These are phyloP conservation scores for Pythium dissimile DNA, from an alignment of 352 stramenopile genomes.

Conservation along the genomic window DNA sequence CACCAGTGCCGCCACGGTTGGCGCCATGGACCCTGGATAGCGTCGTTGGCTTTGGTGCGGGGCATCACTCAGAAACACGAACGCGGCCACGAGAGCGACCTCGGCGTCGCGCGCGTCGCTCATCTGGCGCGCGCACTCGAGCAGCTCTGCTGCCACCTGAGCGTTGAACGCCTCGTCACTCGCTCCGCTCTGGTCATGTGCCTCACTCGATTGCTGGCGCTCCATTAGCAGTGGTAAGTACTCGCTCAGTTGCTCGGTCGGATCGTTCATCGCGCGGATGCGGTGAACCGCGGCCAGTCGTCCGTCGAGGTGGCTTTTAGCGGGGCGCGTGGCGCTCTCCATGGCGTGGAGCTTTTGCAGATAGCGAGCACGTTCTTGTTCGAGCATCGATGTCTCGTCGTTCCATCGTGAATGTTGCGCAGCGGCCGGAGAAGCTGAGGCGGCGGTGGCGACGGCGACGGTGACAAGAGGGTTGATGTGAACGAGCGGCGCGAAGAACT, in stretches of 20 bases:
- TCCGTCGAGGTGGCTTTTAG: conserved; percentile 30
- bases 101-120: conserved; percentile 44
- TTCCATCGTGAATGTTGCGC: not conserved
- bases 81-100: conserved; percentile 51
- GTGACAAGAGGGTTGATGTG: not conserved
- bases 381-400: conserved; percentile 7
- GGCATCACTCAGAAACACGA: conserved; percentile 53
- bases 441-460: not conserved
- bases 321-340: conserved; percentile 40
- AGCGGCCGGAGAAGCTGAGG: not conserved
- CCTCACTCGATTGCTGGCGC: not conserved
- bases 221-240: conserved; percentile 55
- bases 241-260: conserved; percentile 56
- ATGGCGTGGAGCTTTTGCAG: conserved; percentile 32
- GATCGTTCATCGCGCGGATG: conserved; percentile 49
- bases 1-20: conserved; percentile 63
- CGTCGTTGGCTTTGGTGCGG: conserved; percentile 22
- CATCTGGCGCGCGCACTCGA: conserved; percentile 49
- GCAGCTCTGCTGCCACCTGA: conserved; percentile 39
- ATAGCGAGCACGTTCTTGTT: conserved; percentile 42
- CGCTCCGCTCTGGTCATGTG: not conserved
- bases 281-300: conserved; percentile 51
- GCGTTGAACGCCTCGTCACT: conserved; percentile 22
- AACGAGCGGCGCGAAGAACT: conserved; percentile 17
- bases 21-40: conserved; percentile 32